Evolutionary conservation across 352 stramenopile species (phyloP), one percentile per base, ranked within the genome.

Genomic region (Pythium oligandrum): DNA sequence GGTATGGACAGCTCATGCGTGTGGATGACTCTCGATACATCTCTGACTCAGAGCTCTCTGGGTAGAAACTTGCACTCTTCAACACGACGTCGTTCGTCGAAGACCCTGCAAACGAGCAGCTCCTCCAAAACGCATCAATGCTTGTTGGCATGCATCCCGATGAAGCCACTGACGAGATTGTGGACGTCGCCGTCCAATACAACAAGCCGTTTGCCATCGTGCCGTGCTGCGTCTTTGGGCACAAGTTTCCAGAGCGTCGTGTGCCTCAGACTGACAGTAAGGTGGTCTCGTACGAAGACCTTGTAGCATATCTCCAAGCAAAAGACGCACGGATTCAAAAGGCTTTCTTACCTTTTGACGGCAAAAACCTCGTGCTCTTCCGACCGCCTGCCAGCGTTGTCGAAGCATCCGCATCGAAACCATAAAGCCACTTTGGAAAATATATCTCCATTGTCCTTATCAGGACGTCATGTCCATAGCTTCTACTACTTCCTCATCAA

Each of bases 161-260:
- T 63, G 89, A 96, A 59, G 96, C 96, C 4, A 98, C 96, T 0
- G 96, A 98, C 60, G 77, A 83, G 4, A 98, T 98, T 61, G 77
- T 98, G 2, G 88, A 98, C 64, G 74, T 92, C 26, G 94, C 95
- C 3, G 61, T 98, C 32, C 48, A 71, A 46, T 86, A 91, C 58
- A 63, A 83, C 53, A 98, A 98, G 54, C 86, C 94, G 0, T 98
- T 98, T 70, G 91, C 95, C 2, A 75, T 99, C 7, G 93, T 98
- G n/a, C 96, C 96, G 1, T 99, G 96, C 58, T 98, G 95, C 61
- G 95, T 98, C 9, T 98, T 98, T 66, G 84, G 85, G 4, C 84
- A 86, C 31, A 75, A 92, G 54, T 98, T 98, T 75, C 89, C 88
- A 4, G 44, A 82, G 26, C 79, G 79, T 5, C 75, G 70, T 42